A percentile compares a stretch with the other conserved stretches of the same genome.
Evolutionary conservation across 495 filamentous ascomycete species (phyloP).

Genomic region (Entonaema liquescens): DNA sequence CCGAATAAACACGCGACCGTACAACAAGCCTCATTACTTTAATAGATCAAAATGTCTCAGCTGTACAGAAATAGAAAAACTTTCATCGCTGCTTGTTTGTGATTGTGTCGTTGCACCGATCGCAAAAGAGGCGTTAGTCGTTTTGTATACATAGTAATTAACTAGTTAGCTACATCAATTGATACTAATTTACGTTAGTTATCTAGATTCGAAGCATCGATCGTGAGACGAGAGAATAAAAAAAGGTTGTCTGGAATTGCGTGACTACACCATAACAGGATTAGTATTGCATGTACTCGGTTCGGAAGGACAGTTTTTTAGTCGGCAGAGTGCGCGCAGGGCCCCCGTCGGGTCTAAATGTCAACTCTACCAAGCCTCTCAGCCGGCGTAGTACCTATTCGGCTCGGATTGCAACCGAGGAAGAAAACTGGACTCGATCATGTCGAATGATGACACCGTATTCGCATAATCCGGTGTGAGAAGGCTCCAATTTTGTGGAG

Average conservation of each 20-base stretch:
- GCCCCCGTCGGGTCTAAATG: conserved; percentile 14
- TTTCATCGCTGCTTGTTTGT: neutral
- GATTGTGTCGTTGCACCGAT: neutral
- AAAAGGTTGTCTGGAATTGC: neutral
- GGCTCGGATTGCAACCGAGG: conserved; percentile 20
- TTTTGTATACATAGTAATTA: neutral
- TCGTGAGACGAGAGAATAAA: neutral
- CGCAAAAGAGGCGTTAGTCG: neutral
- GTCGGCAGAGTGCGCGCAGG: neutral
- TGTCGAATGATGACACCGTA: conserved; percentile 31
- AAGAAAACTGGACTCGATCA: conserved; percentile 20
- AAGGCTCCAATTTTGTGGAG: conserved; percentile 29
- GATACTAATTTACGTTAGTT: no score
- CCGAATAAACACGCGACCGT: neutral
- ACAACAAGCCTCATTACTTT: neutral
- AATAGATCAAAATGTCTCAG: neutral
- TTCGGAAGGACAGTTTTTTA: neutral
- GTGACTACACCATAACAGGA: neutral
- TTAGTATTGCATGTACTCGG: neutral
- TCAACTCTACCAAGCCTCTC: conserved; percentile 14
- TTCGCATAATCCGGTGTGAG: conserved; percentile 18
- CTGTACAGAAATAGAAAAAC: neutral
- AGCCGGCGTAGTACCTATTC: conserved; percentile 13
- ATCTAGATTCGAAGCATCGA: neutral
- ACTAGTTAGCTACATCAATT: neutral